These are phyloP conservation scores for Exidia glandulosa DNA, from an alignment of 768 basidiomycete genomes.

Conservation along the genomic window DNA sequence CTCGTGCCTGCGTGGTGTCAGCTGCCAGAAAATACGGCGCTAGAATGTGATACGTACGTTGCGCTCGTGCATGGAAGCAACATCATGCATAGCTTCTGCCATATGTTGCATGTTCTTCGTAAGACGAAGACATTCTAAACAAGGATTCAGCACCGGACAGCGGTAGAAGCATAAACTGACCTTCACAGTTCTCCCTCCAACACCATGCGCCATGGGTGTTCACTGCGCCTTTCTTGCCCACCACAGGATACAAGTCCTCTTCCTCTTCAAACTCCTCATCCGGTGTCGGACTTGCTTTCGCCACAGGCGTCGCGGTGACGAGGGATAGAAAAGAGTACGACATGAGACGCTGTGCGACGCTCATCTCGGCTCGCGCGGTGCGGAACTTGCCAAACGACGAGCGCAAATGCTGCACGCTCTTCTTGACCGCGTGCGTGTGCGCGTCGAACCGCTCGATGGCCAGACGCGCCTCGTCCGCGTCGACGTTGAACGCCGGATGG, in stretches of 20 bases:
- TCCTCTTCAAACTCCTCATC: slow-evolving; percentile 36
- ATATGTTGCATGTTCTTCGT: slow-evolving; percentile 72
- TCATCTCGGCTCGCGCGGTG: slow-evolving; percentile 66
- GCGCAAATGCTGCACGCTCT: slow-evolving; percentile 57
- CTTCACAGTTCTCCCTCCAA: slow-evolving; percentile 69
- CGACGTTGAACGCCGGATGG: slow-evolving; percentile 78
- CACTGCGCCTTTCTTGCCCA: slow-evolving; percentile 41
- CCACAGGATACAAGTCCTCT: slow-evolving; percentile 18
- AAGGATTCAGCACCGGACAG: background rate
- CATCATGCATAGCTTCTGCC: slow-evolving; percentile 57
- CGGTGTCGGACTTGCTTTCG: slow-evolving; percentile 30
- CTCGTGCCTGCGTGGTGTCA: slow-evolving; percentile 44
- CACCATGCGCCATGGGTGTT: slow-evolving; percentile 78
- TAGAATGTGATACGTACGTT: slow-evolving; percentile 49
- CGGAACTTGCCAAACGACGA: slow-evolving; percentile 50
- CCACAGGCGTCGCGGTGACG: slow-evolving; percentile 56
- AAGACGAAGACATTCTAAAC: slow-evolving; percentile 58
- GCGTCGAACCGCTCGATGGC: slow-evolving; percentile 49
- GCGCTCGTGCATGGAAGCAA: slow-evolving; percentile 71
- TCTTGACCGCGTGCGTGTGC: slow-evolving; percentile 55
- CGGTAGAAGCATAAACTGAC: slow-evolving; percentile 23
- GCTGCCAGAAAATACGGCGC: slow-evolving; percentile 1
- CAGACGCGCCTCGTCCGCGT: slow-evolving; percentile 56
- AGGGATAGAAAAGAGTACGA: slow-evolving; percentile 66
- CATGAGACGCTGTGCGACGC: slow-evolving; percentile 60